Conservation (phyloP, 202 grass and related monocot species). For the Dendrocalamus latiflorus region DNA sequence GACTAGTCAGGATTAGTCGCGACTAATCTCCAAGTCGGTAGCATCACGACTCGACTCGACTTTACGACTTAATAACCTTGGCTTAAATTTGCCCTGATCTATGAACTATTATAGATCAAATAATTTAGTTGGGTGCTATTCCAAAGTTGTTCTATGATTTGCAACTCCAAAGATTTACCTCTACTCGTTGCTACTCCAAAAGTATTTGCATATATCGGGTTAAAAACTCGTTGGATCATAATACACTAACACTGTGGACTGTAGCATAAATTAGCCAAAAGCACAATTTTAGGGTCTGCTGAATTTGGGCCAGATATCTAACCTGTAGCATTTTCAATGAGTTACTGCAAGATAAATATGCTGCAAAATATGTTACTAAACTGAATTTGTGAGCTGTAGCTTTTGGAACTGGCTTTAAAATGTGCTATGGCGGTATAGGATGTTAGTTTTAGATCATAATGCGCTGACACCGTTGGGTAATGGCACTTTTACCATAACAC, state of each 20-base stretch:
- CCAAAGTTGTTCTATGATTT: not conserved
- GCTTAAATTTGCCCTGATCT: too few species aligned
- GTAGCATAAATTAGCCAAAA: not conserved
- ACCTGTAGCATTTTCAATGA: not conserved
- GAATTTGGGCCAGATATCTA: not conserved
- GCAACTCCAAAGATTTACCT: not conserved
- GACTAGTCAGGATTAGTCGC: too few species aligned
- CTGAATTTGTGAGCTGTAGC: not conserved
- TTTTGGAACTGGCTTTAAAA: not conserved
- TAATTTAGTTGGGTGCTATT: not conserved
- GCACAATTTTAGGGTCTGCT: not conserved
- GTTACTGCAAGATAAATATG: not conserved
- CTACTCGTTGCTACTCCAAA: not conserved
- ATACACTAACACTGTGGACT: not conserved
- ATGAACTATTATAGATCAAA: not conserved
- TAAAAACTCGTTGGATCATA: not conserved
- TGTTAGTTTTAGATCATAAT: not conserved
- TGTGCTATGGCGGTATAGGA: not conserved
- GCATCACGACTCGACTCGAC: too few species aligned
- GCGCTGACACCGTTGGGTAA: not conserved
- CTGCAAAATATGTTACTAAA: not conserved
- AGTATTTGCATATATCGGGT: not conserved
- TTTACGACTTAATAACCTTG: too few species aligned
- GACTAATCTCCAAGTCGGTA: too few species aligned
- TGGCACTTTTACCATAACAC: not conserved